phyloP scores from a whole-genome alignment of 345 rosid species.

The Luvunga scandens region DNA sequence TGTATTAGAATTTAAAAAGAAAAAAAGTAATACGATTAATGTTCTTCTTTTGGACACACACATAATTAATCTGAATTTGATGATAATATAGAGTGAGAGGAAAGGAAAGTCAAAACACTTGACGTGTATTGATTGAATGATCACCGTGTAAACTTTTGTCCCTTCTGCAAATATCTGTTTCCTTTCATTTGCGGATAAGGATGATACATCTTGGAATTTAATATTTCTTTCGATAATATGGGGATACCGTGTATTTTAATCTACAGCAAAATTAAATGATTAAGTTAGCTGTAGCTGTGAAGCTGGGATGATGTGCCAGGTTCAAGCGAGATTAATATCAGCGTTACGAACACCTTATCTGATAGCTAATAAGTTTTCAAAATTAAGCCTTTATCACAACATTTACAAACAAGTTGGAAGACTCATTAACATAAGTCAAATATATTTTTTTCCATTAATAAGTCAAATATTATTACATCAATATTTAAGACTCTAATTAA shows the following conservation, averaged over 20 bases:
- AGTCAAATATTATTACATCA: too few species aligned
- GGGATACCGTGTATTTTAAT: not conserved
- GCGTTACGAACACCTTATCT: not conserved
- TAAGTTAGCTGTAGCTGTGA: too few species aligned
- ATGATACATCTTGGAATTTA: not conserved
- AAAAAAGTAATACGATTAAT: too few species aligned
- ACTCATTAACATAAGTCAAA: too few species aligned
- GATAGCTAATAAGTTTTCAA: not conserved
- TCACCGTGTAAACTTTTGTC: not conserved
- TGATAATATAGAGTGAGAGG: too few species aligned
- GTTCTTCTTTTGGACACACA: too few species aligned
- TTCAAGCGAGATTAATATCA: not conserved
- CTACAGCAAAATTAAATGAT: not conserved
- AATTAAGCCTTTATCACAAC: too few species aligned
- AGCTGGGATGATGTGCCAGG: not conserved
- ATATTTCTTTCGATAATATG: not conserved
- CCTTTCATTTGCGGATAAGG: not conserved
- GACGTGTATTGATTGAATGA: not conserved
- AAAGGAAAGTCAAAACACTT: not conserved
- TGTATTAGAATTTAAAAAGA: too few species aligned
- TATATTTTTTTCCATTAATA: too few species aligned
- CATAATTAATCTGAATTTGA: too few species aligned
- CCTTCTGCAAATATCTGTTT: rapidly evolving
- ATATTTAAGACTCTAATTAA: too few species aligned
- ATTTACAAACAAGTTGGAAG: too few species aligned